Evolutionary conservation across 495 filamentous ascomycete species (phyloP).

Genomic region (Penicillium riverlandense): DNA sequence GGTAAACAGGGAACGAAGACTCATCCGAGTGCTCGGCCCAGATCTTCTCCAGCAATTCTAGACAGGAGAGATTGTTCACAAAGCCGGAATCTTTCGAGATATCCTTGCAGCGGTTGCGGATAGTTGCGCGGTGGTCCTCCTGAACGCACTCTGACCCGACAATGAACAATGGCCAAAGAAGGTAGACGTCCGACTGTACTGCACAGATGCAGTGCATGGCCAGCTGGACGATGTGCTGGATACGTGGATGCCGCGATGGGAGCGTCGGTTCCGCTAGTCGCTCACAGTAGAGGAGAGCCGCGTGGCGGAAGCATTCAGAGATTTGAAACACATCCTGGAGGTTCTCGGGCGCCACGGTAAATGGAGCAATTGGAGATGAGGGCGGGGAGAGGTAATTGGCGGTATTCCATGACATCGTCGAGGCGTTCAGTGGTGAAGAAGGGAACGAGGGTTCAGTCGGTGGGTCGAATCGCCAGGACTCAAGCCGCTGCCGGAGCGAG

Average conservation of each 20-base stretch:
- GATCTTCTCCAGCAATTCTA: constrained; percentile 78
- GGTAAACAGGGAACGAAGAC: constrained; percentile 10
- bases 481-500: constrained; percentile 66
- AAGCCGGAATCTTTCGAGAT: constrained; percentile 85
- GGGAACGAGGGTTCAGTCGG: constrained; percentile 15
- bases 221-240: constrained; percentile 74
- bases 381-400: constrained; percentile 24
- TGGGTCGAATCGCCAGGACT: constrained; percentile 70
- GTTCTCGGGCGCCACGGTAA: constrained; percentile 28
- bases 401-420: constrained; percentile 30
- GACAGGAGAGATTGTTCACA: constrained; percentile 80
- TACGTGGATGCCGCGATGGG: constrained; percentile 67
- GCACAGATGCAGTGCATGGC: constrained; percentile 75
- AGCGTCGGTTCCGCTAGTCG: constrained; percentile 74
- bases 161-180: constrained; percentile 93
- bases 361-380: constrained; percentile 18
- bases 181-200: constrained; percentile 77
- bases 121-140: constrained; percentile 67
- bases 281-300: constrained; percentile 85
- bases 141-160: constrained; percentile 85
- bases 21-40: constrained; percentile 54
- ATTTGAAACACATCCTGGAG: constrained; percentile 53
- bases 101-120: constrained; percentile 73
- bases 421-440: constrained; percentile 13
- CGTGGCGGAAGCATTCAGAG: constrained; percentile 84